These are phyloP conservation scores for Cryphonectria japonica DNA, from an alignment of 2,329 filamentous ascomycete genomes.

Conservation along the genomic window DNA sequence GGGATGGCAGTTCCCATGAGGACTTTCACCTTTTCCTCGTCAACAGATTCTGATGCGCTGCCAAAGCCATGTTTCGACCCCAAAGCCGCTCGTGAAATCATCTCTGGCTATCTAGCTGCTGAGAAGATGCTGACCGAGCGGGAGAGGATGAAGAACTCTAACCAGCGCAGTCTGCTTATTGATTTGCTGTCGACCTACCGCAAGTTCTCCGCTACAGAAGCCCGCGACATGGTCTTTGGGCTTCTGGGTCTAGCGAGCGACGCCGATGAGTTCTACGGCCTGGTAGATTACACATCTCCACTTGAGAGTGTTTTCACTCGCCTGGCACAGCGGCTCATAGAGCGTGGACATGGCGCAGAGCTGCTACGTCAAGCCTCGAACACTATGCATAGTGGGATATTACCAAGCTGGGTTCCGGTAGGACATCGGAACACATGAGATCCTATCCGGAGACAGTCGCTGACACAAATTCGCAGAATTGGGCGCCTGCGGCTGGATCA, in stretches of 20 bases:
- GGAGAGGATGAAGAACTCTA: neutral
- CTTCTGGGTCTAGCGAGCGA: neutral
- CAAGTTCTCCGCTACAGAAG: neutral
- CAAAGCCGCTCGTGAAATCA: neutral
- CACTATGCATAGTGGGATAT: neutral
- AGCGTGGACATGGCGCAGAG: neutral
- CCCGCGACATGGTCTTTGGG: neutral
- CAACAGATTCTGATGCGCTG: too few species aligned
- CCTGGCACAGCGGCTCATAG: neutral
- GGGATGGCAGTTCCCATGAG: too few species aligned
- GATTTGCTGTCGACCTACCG: neutral
- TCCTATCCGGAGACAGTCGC: neutral
- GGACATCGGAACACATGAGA: neutral
- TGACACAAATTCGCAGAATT: neutral
- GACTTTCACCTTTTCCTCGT: too few species aligned
- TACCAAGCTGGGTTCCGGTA: neutral
- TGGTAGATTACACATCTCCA: neutral
- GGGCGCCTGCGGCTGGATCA: too few species aligned
- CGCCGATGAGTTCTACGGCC: neutral
- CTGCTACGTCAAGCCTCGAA: neutral
- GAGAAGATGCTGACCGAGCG: neutral
- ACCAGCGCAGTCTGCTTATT: neutral
- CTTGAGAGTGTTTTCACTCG: neutral
- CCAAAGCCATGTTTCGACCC: too few species aligned
- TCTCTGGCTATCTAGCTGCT: neutral